Base-by-base conservation (phyloP, 1,284 basidiomycete genomes). In the Ustilago bromivora region DNA sequence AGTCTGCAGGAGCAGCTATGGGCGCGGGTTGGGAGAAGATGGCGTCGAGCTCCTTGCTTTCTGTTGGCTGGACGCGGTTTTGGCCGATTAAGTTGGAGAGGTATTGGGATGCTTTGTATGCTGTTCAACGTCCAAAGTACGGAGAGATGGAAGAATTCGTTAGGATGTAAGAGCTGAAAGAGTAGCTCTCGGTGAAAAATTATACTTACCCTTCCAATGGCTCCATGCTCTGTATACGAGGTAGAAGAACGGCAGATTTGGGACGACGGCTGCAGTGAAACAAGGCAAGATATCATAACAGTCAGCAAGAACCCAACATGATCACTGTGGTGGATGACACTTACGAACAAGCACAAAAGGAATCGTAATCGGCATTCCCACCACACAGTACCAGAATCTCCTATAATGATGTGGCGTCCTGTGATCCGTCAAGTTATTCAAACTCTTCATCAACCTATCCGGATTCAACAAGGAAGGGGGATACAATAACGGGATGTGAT, bases 221-320 rank as follows among this genome's bases (percentile, higher is more conserved):
- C 74, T 78, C 66, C 72, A 86, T 11, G 83, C 84, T 41, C 84
- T 57, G 77, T 80, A 86, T 36, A 83, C 81, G 19, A 85, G 69
- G 57, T 86, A 86, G 76, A 85, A 86, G 66, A 84, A 83, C 10
- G 81, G 79, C 41, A 86, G 41, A 57, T 86, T 86, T 58, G 84
- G 84, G 1, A 86, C 60, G 36, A 82, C 83, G 15, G 84, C 76
- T 78, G 56, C 19, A 35, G 47, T 43, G 32, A 11, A 13, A 40
- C 36, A 66, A 17, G n/a, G 19, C 6, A 34, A 32, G 31, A 9
- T 17, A 10, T 36, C 3, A 28, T 9, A 7, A n/a, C n/a, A 57
- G 23, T 61, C 31, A 65, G 46, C n/a, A 36, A 32, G 12, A 15
- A 17, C 6, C 40, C n/a, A 17, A 47, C 9, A 40, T 17, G 46